Conservation (phyloP, 306 rosid species). For the Nissolia schottii region DNA sequence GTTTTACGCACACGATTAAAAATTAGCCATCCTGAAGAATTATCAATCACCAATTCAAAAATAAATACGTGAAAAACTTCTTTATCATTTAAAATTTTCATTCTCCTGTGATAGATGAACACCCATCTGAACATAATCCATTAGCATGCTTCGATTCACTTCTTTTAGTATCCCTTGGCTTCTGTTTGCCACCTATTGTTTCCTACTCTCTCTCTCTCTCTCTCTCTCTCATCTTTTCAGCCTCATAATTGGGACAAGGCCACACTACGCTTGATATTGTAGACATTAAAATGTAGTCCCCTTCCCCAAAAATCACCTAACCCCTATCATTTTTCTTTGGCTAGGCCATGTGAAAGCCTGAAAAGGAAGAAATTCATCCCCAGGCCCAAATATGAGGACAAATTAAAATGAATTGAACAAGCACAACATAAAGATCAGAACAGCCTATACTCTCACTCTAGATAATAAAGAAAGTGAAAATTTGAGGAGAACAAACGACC, state of each 20-base stretch:
- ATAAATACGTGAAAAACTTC: neutral
- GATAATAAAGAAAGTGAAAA: neutral
- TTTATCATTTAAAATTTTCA: neutral
- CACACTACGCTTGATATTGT: slow-evolving; percentile 7
- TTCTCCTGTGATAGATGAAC: neutral
- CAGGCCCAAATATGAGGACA: neutral
- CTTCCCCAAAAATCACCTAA: neutral
- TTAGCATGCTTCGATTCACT: slow-evolving; percentile 1
- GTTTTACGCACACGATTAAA: neutral
- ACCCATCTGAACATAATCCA: neutral
- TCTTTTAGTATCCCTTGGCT: neutral
- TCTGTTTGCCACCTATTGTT: neutral
- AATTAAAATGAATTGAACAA: neutral
- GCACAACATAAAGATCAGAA: neutral
- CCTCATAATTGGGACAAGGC: slow-evolving; percentile 15
- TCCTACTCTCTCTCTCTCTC: neutral
- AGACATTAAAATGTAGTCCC: neutral
- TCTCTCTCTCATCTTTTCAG: neutral
- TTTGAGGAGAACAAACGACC: neutral
- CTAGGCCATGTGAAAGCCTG: slow-evolving; percentile 1
- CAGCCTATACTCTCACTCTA: neutral
- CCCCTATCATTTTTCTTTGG: neutral
- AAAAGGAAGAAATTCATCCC: slow-evolving; percentile 14
- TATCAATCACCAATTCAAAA: neutral
- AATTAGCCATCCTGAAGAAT: neutral